phyloP scores from a whole-genome alignment of 225 moss, liverwort and hornwort genomes.

The Asterella californica region DNA sequence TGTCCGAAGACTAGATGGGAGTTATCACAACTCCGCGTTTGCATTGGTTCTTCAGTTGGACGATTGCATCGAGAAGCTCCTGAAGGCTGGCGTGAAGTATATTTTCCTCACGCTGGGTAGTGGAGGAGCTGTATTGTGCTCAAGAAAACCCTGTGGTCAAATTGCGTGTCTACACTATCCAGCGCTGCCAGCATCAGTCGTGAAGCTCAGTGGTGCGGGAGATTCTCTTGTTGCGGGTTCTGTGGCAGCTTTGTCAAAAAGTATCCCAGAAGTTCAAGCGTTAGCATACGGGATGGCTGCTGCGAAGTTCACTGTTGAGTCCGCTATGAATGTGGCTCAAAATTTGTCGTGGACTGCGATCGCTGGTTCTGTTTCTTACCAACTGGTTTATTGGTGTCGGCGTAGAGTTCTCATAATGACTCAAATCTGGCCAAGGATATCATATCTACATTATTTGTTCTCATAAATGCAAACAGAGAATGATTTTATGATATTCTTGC shows the following conservation, averaged over 20 bases:
- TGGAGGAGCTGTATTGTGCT: slow-evolving; percentile 81
- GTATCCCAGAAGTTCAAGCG: slow-evolving; percentile 46
- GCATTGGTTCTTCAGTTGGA: slow-evolving; percentile 49
- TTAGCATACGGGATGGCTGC: slow-evolving; percentile 78
- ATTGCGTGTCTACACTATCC: slow-evolving; percentile 62
- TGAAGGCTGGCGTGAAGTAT: slow-evolving; percentile 64
- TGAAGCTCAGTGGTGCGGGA: slow-evolving; percentile 89
- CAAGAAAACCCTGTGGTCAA: slow-evolving; percentile 33
- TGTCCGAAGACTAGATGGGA: slow-evolving; percentile 8
- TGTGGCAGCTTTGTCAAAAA: slow-evolving; percentile 57
- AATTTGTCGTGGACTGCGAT: slow-evolving; percentile 30
- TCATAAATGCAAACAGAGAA: neutral
- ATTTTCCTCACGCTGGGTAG: slow-evolving; percentile 79
- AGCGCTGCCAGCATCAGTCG: slow-evolving; percentile 72
- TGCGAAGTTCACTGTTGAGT: slow-evolving; percentile 90
- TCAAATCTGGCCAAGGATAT: neutral
- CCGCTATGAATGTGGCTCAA: slow-evolving; percentile 62
- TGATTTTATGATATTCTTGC: neutral
- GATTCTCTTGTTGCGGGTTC: slow-evolving; percentile 89
- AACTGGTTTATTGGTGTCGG: neutral
- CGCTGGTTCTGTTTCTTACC: slow-evolving; percentile 12
- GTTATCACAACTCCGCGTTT: slow-evolving; percentile 9
- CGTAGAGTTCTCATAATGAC: neutral
- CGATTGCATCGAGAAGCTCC: slow-evolving; percentile 52
- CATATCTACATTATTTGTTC: neutral